Percentiles rank a stretch among this genome's conserved stretches.
Evolutionary conservation across 352 stramenopile genomes (phyloP).

Genomic region (Globisporangium carolinianum): DNA sequence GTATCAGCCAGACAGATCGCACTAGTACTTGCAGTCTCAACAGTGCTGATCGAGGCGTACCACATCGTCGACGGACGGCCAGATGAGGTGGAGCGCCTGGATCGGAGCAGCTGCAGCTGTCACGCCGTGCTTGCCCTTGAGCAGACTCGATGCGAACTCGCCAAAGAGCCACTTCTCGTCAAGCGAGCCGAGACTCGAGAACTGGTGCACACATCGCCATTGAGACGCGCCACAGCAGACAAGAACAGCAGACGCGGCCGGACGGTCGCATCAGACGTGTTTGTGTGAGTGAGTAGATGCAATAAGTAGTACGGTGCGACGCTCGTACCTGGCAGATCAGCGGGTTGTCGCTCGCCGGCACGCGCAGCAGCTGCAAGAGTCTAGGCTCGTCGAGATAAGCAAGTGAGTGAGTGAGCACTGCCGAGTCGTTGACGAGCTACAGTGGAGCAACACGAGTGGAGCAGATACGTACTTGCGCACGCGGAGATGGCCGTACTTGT

Average conservation of each 20-base stretch:
- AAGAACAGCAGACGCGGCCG: no score
- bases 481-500: constrained; percentile 75
- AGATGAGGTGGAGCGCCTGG: constrained; percentile 70
- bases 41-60: constrained; percentile 20
- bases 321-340: constrained; percentile 53
- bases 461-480: constrained; percentile 24
- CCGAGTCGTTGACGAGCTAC: neutral
- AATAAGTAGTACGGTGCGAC: neutral
- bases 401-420: neutral
- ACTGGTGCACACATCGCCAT: constrained; percentile 20
- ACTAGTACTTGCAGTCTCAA: no score
- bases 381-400: constrained; percentile 11
- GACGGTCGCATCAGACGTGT: no score
- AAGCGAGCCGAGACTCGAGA: constrained; percentile 75
- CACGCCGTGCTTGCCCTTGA: constrained; percentile 33
- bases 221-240: neutral
- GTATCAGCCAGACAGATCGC: no score
- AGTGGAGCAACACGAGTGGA: neutral
- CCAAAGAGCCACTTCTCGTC: constrained; percentile 81
- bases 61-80: constrained; percentile 73
- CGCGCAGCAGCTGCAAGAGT: constrained; percentile 41
- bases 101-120: constrained; percentile 24
- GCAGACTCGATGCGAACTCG: constrained; percentile 60
- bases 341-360: constrained; percentile 44
- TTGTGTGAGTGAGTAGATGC: neutral